phyloP scores from a whole-genome alignment of 345 rosid genomes.

The Syzygium oleosum region DNA sequence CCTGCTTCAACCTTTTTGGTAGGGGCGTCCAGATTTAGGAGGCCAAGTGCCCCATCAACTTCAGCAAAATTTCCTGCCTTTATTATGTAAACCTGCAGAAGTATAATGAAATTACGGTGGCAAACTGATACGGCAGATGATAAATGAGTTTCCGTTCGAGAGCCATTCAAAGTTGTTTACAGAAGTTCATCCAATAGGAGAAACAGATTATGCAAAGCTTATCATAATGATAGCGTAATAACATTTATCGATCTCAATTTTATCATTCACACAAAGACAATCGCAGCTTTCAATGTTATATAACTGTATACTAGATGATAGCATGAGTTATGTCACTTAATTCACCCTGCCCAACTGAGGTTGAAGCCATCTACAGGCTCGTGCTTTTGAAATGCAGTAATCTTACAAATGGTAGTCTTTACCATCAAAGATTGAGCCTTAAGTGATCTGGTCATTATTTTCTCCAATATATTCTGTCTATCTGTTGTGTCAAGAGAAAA shows the following conservation, averaged over 20 bases:
- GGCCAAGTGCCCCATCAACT: constrained; percentile 64
- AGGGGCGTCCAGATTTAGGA: constrained; percentile 56
- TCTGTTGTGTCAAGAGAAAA: background rate
- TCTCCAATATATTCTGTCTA: background rate
- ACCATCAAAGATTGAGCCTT: background rate
- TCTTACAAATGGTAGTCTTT: background rate
- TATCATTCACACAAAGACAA: background rate
- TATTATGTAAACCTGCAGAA: constrained; percentile 47
- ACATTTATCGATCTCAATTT: background rate
- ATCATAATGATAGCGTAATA: background rate
- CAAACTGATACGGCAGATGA: background rate
- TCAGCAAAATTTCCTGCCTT: constrained; percentile 52
- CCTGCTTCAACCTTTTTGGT: constrained; percentile 43
- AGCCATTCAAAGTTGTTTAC: background rate
- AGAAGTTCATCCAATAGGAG: background rate
- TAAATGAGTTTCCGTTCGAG: background rate
- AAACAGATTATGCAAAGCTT: background rate
- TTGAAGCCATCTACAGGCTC: background rate
- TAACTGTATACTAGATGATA: background rate
- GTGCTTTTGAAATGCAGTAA: background rate
- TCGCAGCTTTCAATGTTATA: background rate
- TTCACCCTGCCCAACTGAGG: background rate
- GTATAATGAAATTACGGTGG: background rate
- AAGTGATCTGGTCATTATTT: background rate
- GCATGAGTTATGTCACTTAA: background rate